These are phyloP conservation scores for Teunomyces aglyptinius DNA, from an alignment of 805 yeast species.

Conservation along the genomic window DNA sequence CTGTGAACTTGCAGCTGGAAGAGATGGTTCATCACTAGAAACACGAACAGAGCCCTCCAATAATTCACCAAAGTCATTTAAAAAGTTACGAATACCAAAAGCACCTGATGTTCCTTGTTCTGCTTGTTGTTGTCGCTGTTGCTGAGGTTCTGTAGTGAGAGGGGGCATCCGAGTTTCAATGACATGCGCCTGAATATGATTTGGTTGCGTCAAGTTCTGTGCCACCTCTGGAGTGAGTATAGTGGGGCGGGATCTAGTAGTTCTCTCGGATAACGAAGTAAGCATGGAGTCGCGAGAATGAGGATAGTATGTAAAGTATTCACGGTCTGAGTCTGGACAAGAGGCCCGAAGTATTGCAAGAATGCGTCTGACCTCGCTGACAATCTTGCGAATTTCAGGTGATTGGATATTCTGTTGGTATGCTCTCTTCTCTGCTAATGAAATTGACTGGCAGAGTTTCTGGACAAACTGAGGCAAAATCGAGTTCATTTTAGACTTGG, in stretches of 20 bases:
- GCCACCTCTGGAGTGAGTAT: slow-evolving; percentile 37
- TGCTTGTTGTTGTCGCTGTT: background rate
- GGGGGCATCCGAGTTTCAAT: background rate
- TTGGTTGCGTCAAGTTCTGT: slow-evolving; percentile 25
- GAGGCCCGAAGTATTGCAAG: slow-evolving; percentile 24
- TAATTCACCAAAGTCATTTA: slow-evolving; percentile 23
- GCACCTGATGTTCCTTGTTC: background rate
- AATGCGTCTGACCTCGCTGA: slow-evolving; percentile 25
- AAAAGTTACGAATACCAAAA: slow-evolving; percentile 15
- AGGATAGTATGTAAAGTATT: slow-evolving; percentile 27
- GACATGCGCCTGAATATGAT: slow-evolving; percentile 14
- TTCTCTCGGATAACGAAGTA: slow-evolving; percentile 27
- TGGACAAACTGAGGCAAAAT: slow-evolving; percentile 40
- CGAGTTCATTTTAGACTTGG: slow-evolving; percentile 18
- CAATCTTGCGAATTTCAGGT: slow-evolving; percentile 21
- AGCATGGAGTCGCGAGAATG: slow-evolving; percentile 20
- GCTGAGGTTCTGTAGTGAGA: slow-evolving; percentile 6
- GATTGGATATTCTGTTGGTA: slow-evolving; percentile 32
- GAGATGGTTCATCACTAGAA: background rate
- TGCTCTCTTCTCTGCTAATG: slow-evolving; percentile 37
- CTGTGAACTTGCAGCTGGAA: background rate
- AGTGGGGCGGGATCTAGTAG: slow-evolving; percentile 32
- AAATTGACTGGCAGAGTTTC: slow-evolving; percentile 30
- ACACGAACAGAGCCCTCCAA: slow-evolving; percentile 15
- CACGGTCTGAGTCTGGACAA: slow-evolving; percentile 25